Base-by-base conservation (phyloP, 129 eudicot genomes). In the Escallonia herrerae region DNA sequence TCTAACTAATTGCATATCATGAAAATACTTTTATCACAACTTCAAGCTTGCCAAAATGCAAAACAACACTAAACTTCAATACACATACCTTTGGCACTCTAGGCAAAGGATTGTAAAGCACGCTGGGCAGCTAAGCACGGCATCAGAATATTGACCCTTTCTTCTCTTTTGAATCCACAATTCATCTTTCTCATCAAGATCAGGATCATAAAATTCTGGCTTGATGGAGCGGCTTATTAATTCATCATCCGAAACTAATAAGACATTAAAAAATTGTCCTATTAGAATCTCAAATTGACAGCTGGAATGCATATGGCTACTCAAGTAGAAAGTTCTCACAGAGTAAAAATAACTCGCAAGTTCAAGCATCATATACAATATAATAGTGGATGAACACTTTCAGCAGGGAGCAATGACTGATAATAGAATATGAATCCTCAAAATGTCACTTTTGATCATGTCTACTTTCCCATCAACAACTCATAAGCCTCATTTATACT, bases 121-220 rank as follows among this genome's bases (percentile, higher is more conserved):
- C 72, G 96, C 98, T 33, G 98, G 98, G 79, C 98, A 88, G 77
- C 95, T 85, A 68, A 91, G 98, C 57, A 88, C 91, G 15, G 96
- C 96, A 79, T 91, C 98, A 37, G 96, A 88, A 67, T 70, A 75
- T 56, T 71, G 82, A 51, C 98, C 95, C 66, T 79, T 75, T 63
- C 87, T 77, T 80, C 78, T 84, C 81, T 83, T 87, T 49, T 86
- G 83, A 56, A 84, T 86, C 98, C 98, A 91, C 43, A 69, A 22
- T 71, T 88, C 89, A 71, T 91, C 89, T 67, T 81, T 88, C 14
- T 83, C 91, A 7, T 91, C 98, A 56, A 91, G 82, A 48, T 83
- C 73, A 1, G 98, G 86, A 71, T 88, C 98, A 64, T 91, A 91
- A 56, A 91, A 88, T 68, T 91, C 98, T 10, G 98, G 96, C 66